A percentile compares a stretch with the other conserved stretches of the same genome.
Conservation (phyloP, 768 basidiomycete species). For the Suillus spraguei region DNA sequence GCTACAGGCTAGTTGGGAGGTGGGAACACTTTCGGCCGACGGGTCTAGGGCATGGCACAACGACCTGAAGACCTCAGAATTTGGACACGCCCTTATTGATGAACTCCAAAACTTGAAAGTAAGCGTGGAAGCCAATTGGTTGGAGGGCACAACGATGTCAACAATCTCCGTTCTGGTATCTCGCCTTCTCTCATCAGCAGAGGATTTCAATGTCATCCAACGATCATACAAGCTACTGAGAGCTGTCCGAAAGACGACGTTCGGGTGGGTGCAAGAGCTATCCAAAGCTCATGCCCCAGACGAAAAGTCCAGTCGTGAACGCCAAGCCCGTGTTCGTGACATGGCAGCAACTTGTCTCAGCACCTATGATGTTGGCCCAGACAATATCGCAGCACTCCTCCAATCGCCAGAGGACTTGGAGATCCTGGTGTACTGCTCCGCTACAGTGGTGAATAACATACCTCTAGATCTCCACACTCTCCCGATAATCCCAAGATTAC, state of each 20-base stretch:
- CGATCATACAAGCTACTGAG: slow-evolving; percentile 30
- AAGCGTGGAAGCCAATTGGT: slow-evolving; percentile 41
- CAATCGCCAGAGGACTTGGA: slow-evolving; percentile 25
- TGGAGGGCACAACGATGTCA: slow-evolving; percentile 27
- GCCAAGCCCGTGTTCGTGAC: slow-evolving; percentile 19
- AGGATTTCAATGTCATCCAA: slow-evolving; percentile 17
- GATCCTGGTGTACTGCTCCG: slow-evolving; percentile 34
- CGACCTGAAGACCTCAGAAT: slow-evolving; percentile 33
- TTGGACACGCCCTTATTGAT: slow-evolving; percentile 35
- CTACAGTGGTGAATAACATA: slow-evolving; percentile 35
- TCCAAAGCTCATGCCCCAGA: slow-evolving; percentile 10
- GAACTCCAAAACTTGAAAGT: slow-evolving; percentile 34
- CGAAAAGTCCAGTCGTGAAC: slow-evolving; percentile 6
- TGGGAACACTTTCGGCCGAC: slow-evolving; percentile 28
- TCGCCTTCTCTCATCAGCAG: slow-evolving; percentile 36
- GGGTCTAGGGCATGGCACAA: slow-evolving; percentile 38
- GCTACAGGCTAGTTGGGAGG: slow-evolving; percentile 43
- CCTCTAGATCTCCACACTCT: slow-evolving; percentile 16
- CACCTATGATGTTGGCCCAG: slow-evolving; percentile 31
- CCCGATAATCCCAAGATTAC: slow-evolving; percentile 17
- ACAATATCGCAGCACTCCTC: slow-evolving; percentile 17
- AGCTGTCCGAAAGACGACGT: slow-evolving; percentile 31
- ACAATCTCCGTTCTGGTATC: slow-evolving; percentile 31
- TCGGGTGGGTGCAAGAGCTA: slow-evolving; percentile 41
- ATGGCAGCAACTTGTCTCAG: slow-evolving; percentile 24